Conservation (phyloP, 2,329 filamentous ascomycete genomes). For the Rhexocercosporidium sp. region DNA sequence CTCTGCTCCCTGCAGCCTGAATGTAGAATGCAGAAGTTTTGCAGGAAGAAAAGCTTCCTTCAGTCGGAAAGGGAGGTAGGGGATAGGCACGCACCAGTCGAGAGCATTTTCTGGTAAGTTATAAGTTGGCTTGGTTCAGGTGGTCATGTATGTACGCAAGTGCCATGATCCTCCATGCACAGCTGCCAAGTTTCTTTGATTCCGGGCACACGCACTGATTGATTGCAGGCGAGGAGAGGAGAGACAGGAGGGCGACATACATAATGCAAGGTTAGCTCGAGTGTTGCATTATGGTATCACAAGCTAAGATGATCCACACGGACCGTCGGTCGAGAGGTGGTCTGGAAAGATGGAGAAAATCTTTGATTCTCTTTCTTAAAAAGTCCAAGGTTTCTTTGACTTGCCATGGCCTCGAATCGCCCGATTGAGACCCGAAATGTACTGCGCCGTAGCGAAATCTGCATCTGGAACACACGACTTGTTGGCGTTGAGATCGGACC, state of each 20-base stretch:
- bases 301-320: background rate
- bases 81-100: no score
- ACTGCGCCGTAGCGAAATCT: slow-evolving; percentile 9
- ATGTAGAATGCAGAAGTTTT: slow-evolving; percentile 2
- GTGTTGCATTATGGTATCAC: background rate
- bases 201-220: background rate
- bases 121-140: background rate
- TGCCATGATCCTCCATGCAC: slow-evolving; percentile 7
- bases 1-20: slow-evolving; percentile 2
- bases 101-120: background rate
- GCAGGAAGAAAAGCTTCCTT: background rate
- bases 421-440: slow-evolving; percentile 11
- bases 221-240: background rate
- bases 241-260: background rate
- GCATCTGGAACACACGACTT: slow-evolving; percentile 7
- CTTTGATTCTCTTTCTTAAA: background rate
- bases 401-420: slow-evolving; percentile 1
- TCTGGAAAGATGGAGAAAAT: no score
- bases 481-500: slow-evolving; percentile 10
- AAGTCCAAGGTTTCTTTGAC: background rate
- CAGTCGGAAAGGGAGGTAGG: background rate
- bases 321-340: background rate
- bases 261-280: slow-evolving; percentile 9
- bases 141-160: slow-evolving; percentile 5
- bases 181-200: slow-evolving; percentile 5